Conservation (phyloP, 1,284 basidiomycete genomes). For the Volvariella surrecta region DNA sequence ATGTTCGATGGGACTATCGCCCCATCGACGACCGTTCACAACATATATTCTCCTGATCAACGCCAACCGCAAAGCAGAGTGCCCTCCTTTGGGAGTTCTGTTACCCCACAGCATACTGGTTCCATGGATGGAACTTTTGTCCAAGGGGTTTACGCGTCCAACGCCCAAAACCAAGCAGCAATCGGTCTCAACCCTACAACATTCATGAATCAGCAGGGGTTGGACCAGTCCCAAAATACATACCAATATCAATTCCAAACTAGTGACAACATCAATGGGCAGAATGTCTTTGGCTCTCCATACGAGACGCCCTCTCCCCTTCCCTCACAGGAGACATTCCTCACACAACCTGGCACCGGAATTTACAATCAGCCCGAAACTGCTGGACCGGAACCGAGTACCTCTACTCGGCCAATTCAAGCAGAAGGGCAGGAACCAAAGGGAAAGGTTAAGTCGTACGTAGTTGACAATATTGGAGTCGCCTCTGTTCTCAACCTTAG, state of each 20-base stretch:
- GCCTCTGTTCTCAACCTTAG: conserved; percentile 1
- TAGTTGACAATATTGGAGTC: conserved; percentile 41
- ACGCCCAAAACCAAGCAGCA: neutral
- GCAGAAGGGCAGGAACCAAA: conserved; percentile 24
- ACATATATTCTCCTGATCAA: conserved; percentile 14
- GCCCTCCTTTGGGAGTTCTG: conserved; percentile 7
- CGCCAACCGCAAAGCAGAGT: conserved; percentile 13
- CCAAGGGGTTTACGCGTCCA: neutral
- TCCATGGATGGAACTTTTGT: neutral
- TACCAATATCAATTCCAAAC: conserved; percentile 2
- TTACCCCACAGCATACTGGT: neutral
- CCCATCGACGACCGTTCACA: conserved; percentile 16
- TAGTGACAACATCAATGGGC: neutral
- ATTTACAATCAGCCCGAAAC: too few relatives aligned
- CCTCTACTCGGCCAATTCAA: conserved; percentile 11
- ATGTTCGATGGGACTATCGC: conserved; percentile 5
- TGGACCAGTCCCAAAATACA: too few relatives aligned
- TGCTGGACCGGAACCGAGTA: neutral
- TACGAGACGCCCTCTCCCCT: neutral
- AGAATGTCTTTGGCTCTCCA: neutral
- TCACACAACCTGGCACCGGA: too few relatives aligned
- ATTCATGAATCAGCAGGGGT: neutral
- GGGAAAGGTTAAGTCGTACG: conserved; percentile 25
- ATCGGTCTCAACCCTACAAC: neutral
- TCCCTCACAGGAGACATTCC: neutral